phyloP scores from a whole-genome alignment of 2,329 filamentous ascomycete species.

The Monosporascus sp. region DNA sequence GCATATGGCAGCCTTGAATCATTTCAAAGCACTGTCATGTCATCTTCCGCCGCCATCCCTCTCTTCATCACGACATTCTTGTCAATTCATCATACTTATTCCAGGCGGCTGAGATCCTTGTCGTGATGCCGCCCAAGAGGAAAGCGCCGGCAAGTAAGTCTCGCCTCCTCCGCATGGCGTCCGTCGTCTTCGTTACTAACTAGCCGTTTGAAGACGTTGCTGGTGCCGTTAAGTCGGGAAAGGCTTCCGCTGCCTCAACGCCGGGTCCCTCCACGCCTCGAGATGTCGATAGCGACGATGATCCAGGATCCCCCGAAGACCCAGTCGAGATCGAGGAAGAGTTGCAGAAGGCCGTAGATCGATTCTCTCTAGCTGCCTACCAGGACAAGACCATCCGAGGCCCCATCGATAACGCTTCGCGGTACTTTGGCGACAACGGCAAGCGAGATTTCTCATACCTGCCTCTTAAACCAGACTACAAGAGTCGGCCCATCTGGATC shows the following conservation, averaged over 20 bases:
- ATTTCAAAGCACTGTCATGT: background rate
- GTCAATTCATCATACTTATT: background rate
- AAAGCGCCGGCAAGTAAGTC: slow-evolving; percentile 54
- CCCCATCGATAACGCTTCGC: slow-evolving; percentile 35
- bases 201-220: slow-evolving; percentile 36
- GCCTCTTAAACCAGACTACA: slow-evolving; percentile 79
- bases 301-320: slow-evolving; percentile 33
- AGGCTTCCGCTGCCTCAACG: slow-evolving; percentile 52
- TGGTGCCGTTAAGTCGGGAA: slow-evolving; percentile 48
- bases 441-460: slow-evolving; percentile 72
- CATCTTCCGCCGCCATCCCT: background rate
- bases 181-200: slow-evolving; percentile 17
- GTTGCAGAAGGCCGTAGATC: slow-evolving; percentile 53
- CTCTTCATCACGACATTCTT: background rate
- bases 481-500: slow-evolving; percentile 88
- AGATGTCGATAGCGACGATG: slow-evolving; percentile 50
- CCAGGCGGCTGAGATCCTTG: slow-evolving; percentile 5
- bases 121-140: slow-evolving; percentile 62
- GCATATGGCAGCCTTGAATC: too few relatives aligned
- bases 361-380: slow-evolving; percentile 50
- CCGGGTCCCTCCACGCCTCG: slow-evolving; percentile 56
- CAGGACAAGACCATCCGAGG: slow-evolving; percentile 40
- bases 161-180: slow-evolving; percentile 4
- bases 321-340: slow-evolving; percentile 48
- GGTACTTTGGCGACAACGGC: slow-evolving; percentile 39